These are phyloP conservation scores for Caryopteris hybrid DNA, from an alignment of 305 asterid genomes.

Conservation along the genomic window DNA sequence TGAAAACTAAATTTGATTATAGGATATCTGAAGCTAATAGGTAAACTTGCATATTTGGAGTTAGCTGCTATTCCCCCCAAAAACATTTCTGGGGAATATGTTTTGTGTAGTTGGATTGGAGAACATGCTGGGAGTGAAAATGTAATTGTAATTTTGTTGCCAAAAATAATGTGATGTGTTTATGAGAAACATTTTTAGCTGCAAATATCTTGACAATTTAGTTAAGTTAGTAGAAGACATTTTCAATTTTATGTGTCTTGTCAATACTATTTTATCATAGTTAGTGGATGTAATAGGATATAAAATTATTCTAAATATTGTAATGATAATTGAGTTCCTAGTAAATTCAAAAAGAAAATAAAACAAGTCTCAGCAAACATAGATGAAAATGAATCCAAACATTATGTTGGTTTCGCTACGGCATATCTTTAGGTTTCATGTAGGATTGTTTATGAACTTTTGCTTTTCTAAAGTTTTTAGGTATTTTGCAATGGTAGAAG, in stretches of 20 bases:
- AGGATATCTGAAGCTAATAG: background rate
- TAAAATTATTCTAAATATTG: background rate
- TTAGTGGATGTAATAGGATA: background rate
- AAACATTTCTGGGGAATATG: background rate
- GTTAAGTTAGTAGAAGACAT: background rate
- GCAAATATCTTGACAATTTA: background rate
- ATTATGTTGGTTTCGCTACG: constrained; percentile 1
- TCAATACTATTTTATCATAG: background rate
- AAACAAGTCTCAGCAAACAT: too few species aligned
- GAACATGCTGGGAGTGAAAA: background rate
- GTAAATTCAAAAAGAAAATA: too few species aligned
- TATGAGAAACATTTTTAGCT: background rate
- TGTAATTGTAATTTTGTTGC: background rate
- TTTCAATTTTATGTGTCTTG: background rate
- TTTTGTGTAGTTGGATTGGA: background rate
- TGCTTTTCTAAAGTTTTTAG: background rate
- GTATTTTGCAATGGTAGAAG: background rate
- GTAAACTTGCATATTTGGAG: background rate
- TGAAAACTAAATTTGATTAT: background rate
- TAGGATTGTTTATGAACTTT: background rate
- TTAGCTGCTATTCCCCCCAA: background rate
- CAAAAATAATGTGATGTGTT: background rate
- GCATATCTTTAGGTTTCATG: background rate
- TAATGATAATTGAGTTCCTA: background rate
- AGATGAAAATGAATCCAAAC: background rate